These are phyloP conservation scores for Fragosphaeria purpurea DNA, from an alignment of 2,329 filamentous ascomycete genomes.

Conservation along the genomic window DNA sequence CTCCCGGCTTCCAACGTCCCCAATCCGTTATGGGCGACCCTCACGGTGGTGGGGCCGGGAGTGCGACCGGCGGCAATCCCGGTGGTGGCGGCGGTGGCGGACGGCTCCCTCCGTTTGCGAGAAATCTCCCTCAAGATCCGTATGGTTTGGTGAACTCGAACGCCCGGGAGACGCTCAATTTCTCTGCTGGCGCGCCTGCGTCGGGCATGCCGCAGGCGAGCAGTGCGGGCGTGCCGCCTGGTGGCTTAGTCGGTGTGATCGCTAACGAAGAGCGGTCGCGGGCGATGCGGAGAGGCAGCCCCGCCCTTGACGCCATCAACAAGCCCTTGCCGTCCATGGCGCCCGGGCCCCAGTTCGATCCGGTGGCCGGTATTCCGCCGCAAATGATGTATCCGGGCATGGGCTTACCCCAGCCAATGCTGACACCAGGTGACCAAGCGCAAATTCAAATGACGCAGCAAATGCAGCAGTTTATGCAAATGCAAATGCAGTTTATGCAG, in stretches of 20 bases:
- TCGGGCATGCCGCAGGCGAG: background rate
- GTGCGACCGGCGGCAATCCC: constrained; percentile 7
- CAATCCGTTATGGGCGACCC: constrained; percentile 49
- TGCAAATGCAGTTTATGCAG: constrained; percentile 93
- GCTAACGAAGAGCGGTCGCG: constrained; percentile 72
- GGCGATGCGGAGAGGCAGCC: constrained; percentile 69
- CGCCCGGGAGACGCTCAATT: constrained; percentile 63
- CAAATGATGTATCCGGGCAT: constrained; percentile 40
- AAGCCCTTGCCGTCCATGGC: constrained; percentile 22
- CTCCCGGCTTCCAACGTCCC: constrained; percentile 38
- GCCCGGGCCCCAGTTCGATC: constrained; percentile 33
- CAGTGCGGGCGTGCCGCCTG: constrained; percentile 45
- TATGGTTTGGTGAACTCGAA: constrained; percentile 67
- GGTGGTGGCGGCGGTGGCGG: constrained; percentile 26
- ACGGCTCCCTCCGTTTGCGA: constrained; percentile 69
- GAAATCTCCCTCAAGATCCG: constrained; percentile 72
- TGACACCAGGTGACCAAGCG: constrained; percentile 57
- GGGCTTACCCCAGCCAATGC: constrained; percentile 22
- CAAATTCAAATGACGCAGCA: constrained; percentile 74
- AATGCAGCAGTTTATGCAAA: constrained; percentile 81
- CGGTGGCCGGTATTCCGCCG: constrained; percentile 36
- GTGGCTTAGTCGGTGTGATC: constrained; percentile 80
- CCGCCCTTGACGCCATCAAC: constrained; percentile 47
- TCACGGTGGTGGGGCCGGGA: constrained; percentile 12
- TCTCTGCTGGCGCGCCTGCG: constrained; percentile 44